Conservation (phyloP, 1,284 basidiomycete species). For the Papiliotrema laurentii region DNA sequence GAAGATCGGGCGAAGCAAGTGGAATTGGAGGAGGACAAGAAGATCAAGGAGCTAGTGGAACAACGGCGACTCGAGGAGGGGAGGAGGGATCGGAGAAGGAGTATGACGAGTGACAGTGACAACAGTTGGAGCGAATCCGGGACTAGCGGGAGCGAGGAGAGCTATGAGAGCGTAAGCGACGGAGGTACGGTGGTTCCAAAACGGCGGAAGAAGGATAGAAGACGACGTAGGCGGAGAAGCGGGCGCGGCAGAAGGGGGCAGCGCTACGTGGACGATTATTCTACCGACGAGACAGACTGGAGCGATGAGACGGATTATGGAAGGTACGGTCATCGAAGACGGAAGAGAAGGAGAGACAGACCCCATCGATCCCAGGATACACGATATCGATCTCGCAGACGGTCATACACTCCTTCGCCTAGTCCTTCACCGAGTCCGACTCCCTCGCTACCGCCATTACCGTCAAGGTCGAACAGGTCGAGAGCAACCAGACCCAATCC, state of each 20-base stretch:
- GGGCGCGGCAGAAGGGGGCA: neutral
- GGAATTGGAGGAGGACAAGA: conserved; percentile 14
- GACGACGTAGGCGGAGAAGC: neutral
- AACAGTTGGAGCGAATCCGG: neutral
- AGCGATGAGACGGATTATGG: conserved; percentile 8
- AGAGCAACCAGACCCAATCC: no score
- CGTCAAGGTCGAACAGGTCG: no score
- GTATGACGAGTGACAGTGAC: neutral
- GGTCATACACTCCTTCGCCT: neutral
- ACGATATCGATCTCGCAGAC: neutral
- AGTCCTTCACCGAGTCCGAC: neutral
- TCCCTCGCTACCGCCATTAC: conserved; percentile 1
- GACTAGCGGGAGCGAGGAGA: neutral
- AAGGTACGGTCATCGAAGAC: neutral
- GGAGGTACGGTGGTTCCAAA: neutral
- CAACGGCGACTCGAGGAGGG: neutral
- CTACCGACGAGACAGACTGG: conserved; percentile 4
- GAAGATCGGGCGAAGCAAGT: conserved; percentile 13
- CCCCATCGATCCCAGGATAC: neutral
- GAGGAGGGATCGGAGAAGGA: conserved; percentile 4
- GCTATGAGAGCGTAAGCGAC: neutral
- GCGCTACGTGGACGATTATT: neutral
- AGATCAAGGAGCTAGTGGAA: conserved; percentile 6
- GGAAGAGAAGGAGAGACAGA: neutral
- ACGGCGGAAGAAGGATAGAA: no score